Evolutionary conservation across 805 yeast species (phyloP).

Genomic region (Starmera dryadoides): DNA sequence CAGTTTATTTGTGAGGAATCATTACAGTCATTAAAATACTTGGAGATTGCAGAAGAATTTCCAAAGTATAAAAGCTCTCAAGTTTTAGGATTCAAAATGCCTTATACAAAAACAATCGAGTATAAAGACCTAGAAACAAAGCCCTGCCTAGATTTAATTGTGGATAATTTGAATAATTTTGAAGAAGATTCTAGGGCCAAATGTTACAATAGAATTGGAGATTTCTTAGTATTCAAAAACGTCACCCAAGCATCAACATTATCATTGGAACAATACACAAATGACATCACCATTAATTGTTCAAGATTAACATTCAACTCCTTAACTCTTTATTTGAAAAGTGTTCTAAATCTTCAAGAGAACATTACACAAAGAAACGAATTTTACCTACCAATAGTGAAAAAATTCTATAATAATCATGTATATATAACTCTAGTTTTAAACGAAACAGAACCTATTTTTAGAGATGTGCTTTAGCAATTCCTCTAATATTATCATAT

Average conservation of each 20-base stretch:
- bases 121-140: conserved; percentile 1
- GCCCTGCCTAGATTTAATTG: neutral
- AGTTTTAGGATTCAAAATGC: neutral
- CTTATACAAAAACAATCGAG: neutral
- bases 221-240: too few relatives aligned
- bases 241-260: too few relatives aligned
- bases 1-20: neutral
- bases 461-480: neutral
- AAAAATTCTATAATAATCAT: conserved; percentile 7
- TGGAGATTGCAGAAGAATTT: too few relatives aligned
- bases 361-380: neutral
- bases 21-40: neutral
- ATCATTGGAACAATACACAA: neutral
- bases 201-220: neutral
- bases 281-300: conserved; percentile 1
- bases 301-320: conserved; percentile 4
- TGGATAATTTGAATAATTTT: neutral
- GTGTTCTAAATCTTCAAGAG: conserved; percentile 1
- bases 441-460: neutral
- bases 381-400: conserved; percentile 8
- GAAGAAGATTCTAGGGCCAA: neutral
- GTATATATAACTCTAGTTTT: neutral
- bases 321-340: conserved; percentile 1
- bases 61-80: neutral
- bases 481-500: conserved; percentile 3